These are phyloP conservation scores for Moniliophthora roreri DNA, from an alignment of 1,284 basidiomycete species.

Conservation along the genomic window DNA sequence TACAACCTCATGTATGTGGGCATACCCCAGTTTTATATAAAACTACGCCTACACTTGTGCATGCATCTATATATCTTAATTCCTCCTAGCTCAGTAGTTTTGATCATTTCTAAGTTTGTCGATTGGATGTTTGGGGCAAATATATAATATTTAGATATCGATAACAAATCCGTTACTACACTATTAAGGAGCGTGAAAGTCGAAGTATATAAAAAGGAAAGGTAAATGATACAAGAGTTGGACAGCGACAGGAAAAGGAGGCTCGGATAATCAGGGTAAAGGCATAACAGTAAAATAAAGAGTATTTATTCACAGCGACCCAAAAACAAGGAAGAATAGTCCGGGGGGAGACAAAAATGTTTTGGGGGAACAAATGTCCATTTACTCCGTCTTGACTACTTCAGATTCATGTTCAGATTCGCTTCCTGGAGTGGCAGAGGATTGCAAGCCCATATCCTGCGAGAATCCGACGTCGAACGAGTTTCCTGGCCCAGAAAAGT, in stretches of 20 bases:
- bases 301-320: conserved; percentile 4
- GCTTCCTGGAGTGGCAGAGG: conserved; percentile 51
- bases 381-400: conserved; percentile 40
- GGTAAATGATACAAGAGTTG: conserved; percentile 10
- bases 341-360: conserved; percentile 1
- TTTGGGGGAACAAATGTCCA: not conserved
- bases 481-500: conserved; percentile 58
- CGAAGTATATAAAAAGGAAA: conserved; percentile 7
- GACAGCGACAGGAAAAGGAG: conserved; percentile 1
- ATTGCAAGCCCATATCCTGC: conserved; percentile 61
- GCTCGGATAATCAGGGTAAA: not conserved
- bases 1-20: too few relatives aligned
- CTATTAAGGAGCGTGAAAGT: conserved; percentile 25
- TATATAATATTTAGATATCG: conserved; percentile 12
- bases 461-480: conserved; percentile 68
- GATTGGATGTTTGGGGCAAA: not conserved
- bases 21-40: too few relatives aligned
- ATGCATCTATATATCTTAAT: too few relatives aligned
- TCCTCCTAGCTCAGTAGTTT: not conserved
- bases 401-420: conserved; percentile 55
- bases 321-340: conserved; percentile 7
- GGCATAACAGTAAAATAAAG: conserved; percentile 5
- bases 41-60: too few relatives aligned
- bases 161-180: conserved; percentile 14
- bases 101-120: not conserved